Conservation (phyloP, 1,284 basidiomycete genomes). For the Rhodofomes roseus region DNA sequence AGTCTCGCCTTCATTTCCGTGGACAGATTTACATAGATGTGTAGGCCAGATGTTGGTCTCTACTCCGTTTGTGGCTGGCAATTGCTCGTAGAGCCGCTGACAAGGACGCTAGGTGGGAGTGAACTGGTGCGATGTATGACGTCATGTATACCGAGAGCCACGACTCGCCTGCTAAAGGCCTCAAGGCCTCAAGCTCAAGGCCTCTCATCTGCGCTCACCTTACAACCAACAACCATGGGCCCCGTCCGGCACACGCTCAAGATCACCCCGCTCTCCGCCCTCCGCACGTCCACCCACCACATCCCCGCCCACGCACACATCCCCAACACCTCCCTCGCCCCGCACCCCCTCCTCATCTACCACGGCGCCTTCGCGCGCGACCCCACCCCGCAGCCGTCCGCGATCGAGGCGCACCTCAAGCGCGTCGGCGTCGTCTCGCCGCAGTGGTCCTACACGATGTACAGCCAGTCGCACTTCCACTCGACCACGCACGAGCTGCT, state of each 20-base stretch:
- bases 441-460: slow-evolving; percentile 41
- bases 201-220: neutral
- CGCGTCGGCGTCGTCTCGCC: slow-evolving; percentile 33
- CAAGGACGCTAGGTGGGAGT: neutral
- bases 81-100: too few relatives aligned
- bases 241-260: neutral
- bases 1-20: too few relatives aligned
- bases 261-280: slow-evolving; percentile 19
- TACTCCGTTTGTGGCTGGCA: too few relatives aligned
- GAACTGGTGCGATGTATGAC: neutral
- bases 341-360: slow-evolving; percentile 27
- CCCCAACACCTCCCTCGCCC: slow-evolving; percentile 27
- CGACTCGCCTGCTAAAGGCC: neutral
- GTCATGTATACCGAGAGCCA: neutral
- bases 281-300: slow-evolving; percentile 21
- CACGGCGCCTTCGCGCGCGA: slow-evolving; percentile 19
- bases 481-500: slow-evolving; percentile 40
- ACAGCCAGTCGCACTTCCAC: slow-evolving; percentile 39
- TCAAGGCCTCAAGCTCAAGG: neutral
- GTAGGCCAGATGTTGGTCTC: too few relatives aligned
- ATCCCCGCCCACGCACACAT: slow-evolving; percentile 22
- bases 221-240: neutral
- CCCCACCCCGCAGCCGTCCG: slow-evolving; percentile 12
- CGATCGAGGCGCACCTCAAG: slow-evolving; percentile 30
- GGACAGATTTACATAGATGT: too few relatives aligned